Evolutionary conservation across 2,329 filamentous ascomycete species (phyloP).

Genomic region (Rutstroemia sp.): DNA sequence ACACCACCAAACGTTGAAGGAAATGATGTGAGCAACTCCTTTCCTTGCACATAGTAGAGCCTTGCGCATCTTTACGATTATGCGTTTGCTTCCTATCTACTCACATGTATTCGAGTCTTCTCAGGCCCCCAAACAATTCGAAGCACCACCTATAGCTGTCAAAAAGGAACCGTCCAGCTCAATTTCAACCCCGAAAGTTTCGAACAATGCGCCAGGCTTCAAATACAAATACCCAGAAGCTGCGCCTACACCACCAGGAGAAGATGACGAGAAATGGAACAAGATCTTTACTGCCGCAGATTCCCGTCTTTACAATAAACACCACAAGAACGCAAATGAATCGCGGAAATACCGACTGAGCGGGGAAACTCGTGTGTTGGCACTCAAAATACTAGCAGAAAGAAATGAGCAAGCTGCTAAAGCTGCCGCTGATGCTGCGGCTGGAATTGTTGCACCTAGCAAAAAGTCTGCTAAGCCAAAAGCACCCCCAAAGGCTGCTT

Average conservation of each 20-base stretch:
- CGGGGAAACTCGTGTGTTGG: conserved; percentile 22
- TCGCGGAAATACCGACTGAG: conserved; percentile 21
- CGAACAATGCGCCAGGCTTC: conserved; percentile 20
- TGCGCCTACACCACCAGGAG: conserved; percentile 24
- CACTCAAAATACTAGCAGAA: conserved; percentile 22
- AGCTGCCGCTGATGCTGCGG: conserved; percentile 7
- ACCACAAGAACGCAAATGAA: conserved; percentile 21
- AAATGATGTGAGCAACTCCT: background rate
- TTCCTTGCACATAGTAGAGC: background rate
- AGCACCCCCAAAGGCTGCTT: conserved; percentile 12
- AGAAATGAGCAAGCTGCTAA: conserved; percentile 21
- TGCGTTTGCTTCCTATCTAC: background rate
- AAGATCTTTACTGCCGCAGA: conserved; percentile 28
- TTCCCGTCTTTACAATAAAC: conserved; percentile 26
- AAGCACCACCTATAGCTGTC: background rate
- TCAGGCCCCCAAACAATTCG: background rate
- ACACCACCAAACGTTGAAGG: background rate
- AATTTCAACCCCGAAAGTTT: background rate
- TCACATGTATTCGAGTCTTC: background rate
- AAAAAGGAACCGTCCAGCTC: background rate
- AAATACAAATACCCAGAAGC: conserved; percentile 30
- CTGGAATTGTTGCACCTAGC: background rate
- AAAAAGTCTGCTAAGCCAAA: conserved; percentile 9
- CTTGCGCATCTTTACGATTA: background rate
- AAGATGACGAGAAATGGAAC: conserved; percentile 27